Conservation (phyloP, 2,329 filamentous ascomycete species). For the Microcyclosporella mali region DNA sequence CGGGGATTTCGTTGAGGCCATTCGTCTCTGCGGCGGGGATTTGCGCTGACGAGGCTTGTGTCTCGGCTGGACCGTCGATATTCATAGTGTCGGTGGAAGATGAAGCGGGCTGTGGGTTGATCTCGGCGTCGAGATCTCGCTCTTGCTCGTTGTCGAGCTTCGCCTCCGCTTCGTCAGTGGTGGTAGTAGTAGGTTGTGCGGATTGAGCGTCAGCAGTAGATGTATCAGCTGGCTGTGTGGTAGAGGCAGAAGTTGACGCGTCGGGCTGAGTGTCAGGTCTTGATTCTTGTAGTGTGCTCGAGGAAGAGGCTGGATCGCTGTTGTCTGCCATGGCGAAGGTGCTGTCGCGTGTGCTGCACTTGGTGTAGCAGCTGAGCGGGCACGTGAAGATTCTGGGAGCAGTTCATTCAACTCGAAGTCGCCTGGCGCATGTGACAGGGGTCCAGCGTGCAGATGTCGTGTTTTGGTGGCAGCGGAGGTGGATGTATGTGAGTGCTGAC, state of each 20-base stretch:
- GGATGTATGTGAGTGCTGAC: neutral
- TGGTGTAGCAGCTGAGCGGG: neutral
- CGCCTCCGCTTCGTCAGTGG: slow-evolving; percentile 22
- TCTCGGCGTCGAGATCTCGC: slow-evolving; percentile 36
- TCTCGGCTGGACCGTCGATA: slow-evolving; percentile 34
- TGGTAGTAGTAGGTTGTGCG: slow-evolving; percentile 10
- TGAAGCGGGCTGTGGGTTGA: slow-evolving; percentile 18
- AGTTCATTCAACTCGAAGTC: slow-evolving; percentile 15
- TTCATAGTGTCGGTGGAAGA: slow-evolving; percentile 23
- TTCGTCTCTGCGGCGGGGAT: slow-evolving; percentile 76
- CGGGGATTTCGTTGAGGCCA: slow-evolving; percentile 40
- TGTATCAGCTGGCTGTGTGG: slow-evolving; percentile 3
- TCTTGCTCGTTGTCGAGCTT: slow-evolving; percentile 33
- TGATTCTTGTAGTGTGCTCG: slow-evolving; percentile 6
- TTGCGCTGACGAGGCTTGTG: slow-evolving; percentile 44
- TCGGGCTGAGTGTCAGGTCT: neutral
- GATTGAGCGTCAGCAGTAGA: slow-evolving; percentile 6
- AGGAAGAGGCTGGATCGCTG: slow-evolving; percentile 10
- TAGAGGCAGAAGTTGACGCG: slow-evolving; percentile 1
- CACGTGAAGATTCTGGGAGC: slow-evolving; percentile 8
- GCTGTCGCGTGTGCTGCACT: slow-evolving; percentile 8
- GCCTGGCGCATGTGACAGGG: slow-evolving; percentile 2
- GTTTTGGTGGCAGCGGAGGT: too few relatives aligned
- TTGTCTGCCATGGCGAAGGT: slow-evolving; percentile 15
- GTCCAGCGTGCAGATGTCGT: too few relatives aligned